Base-by-base conservation (phyloP, 805 yeast species). In the Saturnispora bothae region DNA sequence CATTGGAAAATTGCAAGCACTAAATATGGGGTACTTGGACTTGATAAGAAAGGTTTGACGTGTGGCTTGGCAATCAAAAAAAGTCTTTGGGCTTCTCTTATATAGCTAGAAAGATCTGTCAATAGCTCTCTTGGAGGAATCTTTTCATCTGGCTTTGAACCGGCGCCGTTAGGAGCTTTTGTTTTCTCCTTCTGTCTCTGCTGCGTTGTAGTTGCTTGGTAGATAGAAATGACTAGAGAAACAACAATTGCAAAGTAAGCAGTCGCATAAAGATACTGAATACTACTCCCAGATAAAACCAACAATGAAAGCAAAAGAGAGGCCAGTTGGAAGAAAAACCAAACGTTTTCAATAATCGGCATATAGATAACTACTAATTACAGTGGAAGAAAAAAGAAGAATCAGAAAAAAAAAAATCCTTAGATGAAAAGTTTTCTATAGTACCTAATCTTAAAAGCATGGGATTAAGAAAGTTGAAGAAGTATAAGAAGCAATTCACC, bases 401-500 rank as follows among this genome's bases (percentile, higher is more conserved):
- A 13, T 15, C 22, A 31, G 21, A 33, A 15, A 18, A 17, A 23
- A 36, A 18, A 5, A 17, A 7, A 17, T 17, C n/a, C 16, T 12
- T 5, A 13, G 13, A 3, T 12, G 20, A 34, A 36, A 36, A 30
- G 17, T 39, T 35, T 34, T 39, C 21, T 23, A 22, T 22, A 22
- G 25, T 22, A 10, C 10, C 25, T 22, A 22, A 14, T 28, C 19
- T 34, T 12, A 8, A 10, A 28, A 36, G 31, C 28, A 32, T 26
- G 36, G 38, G 40, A 22, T 10, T 31, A 7, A 31, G 30, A 15
- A 29, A 19, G 27, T 18, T 31, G 17, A 39, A 31, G 34, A 33
- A 20, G 22, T 92, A 92, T 61, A 78, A 89, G 58, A 89, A 89
- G 66, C 95, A 84, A 58, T 81, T 92, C 83, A 74, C 79, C 48